Base-by-base conservation (phyloP, 331 rosid genomes). In the Ulmus americana region DNA sequence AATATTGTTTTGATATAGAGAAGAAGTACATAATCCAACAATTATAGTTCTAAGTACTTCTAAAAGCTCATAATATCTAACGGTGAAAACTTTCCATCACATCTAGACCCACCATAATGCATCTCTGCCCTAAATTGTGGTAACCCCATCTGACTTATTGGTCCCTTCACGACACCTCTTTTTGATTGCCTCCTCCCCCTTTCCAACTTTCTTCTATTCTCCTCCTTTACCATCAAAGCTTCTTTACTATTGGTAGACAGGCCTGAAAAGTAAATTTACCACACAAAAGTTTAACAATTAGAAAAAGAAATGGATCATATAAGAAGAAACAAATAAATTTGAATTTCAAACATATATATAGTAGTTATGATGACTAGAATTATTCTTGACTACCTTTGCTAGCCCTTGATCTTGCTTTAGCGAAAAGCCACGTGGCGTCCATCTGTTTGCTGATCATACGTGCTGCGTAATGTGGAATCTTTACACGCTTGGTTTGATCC, bases 361-460 rank as follows among this genome's bases (percentile, higher is more conserved):
- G 11, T 15, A 46, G 56, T 22, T n/a, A 28, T 14, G 38, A 48
- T 5, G 61, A 47, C 42, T 48, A 52, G 14, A 6, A 59, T 43
- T 63, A 2, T 5, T 1, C 8, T 14, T 9, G 56, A 13, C 20
- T 55, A 68, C 74, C 82, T 60, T 7, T 79, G 13, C 74, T 78
- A 12, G 39, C 7, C 42, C 54, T 59, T 12, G 85, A 83, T 43
- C 77, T 69, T 61, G 83, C 83, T 42, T 45, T 11, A n/a, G 84
- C 76, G 4, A 88, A 88, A 15, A 88, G 75, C 87, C 91, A 84
- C 15, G 88, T 88, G 72, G 88, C 83, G 3, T 84, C 84, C 88
- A 88, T 84, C 64, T 88, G 96, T 53, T 88, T 88, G 77, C 80
- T 80, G 69, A 86, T 76, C 95, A 88, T 84, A 55, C 85, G 84